Conservation (phyloP, 176 grass and related monocot genomes). For the Pontederia paniculata region DNA sequence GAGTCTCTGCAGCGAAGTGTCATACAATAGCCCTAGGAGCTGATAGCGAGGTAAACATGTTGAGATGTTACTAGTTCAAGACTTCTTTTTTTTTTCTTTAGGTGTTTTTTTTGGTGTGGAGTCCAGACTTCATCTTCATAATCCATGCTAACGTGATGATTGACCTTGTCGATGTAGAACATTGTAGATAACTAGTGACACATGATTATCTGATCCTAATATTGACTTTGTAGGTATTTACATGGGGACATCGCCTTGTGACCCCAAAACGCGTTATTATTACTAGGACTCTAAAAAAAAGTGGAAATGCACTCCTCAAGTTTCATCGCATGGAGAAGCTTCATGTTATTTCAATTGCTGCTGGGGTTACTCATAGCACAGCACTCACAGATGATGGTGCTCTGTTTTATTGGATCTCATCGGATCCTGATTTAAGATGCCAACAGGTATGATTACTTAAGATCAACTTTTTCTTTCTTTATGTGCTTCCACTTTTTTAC, state of each 20-base stretch:
- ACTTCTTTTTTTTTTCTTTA: neutral
- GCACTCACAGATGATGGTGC: conserved; percentile 80
- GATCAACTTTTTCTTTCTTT: neutral
- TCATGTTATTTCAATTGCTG: conserved; percentile 75
- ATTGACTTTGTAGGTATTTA: conserved; percentile 46
- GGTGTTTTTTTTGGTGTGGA: no score
- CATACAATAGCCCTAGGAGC: conserved; percentile 76
- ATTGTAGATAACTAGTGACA: no score
- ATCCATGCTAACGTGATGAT: no score
- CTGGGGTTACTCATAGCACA: conserved; percentile 71
- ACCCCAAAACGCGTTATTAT: conserved; percentile 83
- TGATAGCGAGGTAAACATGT: conserved; percentile 71
- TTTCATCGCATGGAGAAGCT: conserved; percentile 82
- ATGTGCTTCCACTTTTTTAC: no score
- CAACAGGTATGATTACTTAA: conserved; percentile 57
- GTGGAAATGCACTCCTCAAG: conserved; percentile 80
- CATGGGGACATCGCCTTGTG: conserved; percentile 92
- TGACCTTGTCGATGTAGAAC: no score
- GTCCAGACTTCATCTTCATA: no score
- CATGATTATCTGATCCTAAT: neutral
- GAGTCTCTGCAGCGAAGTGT: conserved; percentile 78
- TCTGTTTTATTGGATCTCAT: conserved; percentile 89
- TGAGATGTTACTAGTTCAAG: neutral
- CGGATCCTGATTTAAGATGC: conserved; percentile 91
- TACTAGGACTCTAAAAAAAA: conserved; percentile 74